Evolutionary conservation across 495 filamentous ascomycete genomes (phyloP).

Genomic region (Neurospora discreta): DNA sequence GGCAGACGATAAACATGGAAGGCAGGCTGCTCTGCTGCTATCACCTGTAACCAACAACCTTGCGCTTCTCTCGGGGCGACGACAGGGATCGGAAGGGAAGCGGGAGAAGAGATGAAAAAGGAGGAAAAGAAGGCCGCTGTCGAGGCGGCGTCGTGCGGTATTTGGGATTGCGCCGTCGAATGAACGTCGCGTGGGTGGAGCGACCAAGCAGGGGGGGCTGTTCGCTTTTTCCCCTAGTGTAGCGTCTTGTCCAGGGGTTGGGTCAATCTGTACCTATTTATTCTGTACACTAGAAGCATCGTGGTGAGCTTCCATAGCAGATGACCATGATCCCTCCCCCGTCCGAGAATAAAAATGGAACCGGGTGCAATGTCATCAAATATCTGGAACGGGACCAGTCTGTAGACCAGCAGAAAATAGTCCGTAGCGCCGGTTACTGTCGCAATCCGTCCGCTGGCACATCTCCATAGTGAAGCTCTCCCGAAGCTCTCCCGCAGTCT

Average conservation of each 20-base stretch:
- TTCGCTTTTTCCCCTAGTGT: background rate
- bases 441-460: background rate
- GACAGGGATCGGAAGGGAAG: background rate
- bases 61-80: background rate
- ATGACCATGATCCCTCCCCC: background rate
- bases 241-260: background rate
- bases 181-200: slow-evolving; percentile 12
- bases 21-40: background rate
- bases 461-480: background rate
- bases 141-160: slow-evolving; percentile 3
- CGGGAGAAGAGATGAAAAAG: background rate
- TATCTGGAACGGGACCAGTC: background rate
- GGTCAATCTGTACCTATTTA: background rate
- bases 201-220: background rate
- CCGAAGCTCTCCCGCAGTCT: background rate
- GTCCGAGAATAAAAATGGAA: background rate
- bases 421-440: background rate
- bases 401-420: background rate
- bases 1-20: background rate
- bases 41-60: background rate
- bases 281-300: background rate
- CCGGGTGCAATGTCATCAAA: background rate
- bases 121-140: background rate
- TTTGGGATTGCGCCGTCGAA: background rate
- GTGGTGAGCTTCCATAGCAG: background rate